A percentile compares a stretch with the other conserved stretches of the same genome.
These are phyloP conservation scores for Candida loeiensis DNA, from an alignment of 805 yeast genomes.

Conservation along the genomic window DNA sequence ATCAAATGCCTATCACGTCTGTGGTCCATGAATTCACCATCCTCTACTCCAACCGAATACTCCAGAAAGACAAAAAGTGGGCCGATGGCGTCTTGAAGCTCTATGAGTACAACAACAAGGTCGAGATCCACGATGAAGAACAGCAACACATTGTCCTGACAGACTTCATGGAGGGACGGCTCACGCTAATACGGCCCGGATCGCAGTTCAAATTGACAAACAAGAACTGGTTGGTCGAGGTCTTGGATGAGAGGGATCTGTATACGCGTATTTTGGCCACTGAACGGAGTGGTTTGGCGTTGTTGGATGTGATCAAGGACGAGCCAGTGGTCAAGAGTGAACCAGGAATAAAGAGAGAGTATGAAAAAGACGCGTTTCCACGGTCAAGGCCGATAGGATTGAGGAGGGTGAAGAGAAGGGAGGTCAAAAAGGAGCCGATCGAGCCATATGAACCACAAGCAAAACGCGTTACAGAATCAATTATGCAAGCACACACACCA, in stretches of 20 bases:
- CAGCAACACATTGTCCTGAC: slow-evolving; percentile 27
- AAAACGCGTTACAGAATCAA: too few relatives aligned
- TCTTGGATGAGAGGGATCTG: slow-evolving; percentile 7
- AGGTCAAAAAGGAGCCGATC: too few relatives aligned
- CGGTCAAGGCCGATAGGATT: slow-evolving; percentile 6
- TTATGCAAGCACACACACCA: too few relatives aligned
- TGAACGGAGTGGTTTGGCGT: neutral
- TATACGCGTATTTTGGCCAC: slow-evolving; percentile 5
- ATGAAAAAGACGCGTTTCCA: neutral
- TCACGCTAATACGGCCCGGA: slow-evolving; percentile 13
- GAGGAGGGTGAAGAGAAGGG: slow-evolving; percentile 5
- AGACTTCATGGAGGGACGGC: slow-evolving; percentile 29
- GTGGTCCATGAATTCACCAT: slow-evolving; percentile 45
- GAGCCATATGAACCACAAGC: too few relatives aligned
- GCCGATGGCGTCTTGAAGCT: slow-evolving; percentile 46
- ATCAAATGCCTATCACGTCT: slow-evolving; percentile 21
- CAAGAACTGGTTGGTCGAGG: slow-evolving; percentile 20
- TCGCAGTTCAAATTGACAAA: slow-evolving; percentile 25
- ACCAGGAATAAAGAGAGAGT: neutral
- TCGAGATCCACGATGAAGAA: slow-evolving; percentile 40
- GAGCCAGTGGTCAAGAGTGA: neutral
- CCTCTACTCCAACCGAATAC: slow-evolving; percentile 43
- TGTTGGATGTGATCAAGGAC: slow-evolving; percentile 4
- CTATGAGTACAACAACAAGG: slow-evolving; percentile 47
- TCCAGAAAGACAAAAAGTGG: slow-evolving; percentile 50